phyloP scores from a whole-genome alignment of 2,329 filamentous ascomycete species.

The Fusarium compactum region DNA sequence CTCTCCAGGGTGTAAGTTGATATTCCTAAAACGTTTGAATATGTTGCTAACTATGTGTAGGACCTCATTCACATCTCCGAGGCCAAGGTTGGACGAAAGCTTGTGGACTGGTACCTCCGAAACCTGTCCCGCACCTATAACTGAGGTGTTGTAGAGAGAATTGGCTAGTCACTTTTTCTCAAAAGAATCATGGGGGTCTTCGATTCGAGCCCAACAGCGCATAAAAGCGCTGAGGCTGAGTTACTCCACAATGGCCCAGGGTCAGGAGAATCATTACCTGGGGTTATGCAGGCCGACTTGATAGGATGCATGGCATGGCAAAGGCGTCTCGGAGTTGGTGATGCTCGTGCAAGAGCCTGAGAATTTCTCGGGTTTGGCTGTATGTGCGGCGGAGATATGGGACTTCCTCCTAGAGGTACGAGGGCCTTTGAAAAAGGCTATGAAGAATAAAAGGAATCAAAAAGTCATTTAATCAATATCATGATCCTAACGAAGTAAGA shows the following conservation, averaged over 20 bases:
- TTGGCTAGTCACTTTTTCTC: constrained; percentile 45
- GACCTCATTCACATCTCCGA: constrained; percentile 99
- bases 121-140: constrained; percentile 96
- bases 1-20: constrained; percentile 85
- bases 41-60: constrained; percentile 56
- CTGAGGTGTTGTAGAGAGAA: constrained; percentile 47
- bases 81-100: constrained; percentile 95
- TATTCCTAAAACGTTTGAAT: background rate
- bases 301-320: constrained; percentile 57
- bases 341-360: constrained; percentile 50
- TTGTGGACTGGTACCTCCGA: constrained; percentile 99
- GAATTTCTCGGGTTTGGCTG: constrained; percentile 48
- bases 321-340: constrained; percentile 59
- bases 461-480: constrained; percentile 42
- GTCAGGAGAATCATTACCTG: constrained; percentile 36
- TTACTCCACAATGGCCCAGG: constrained; percentile 36
- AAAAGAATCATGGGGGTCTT: constrained; percentile 31
- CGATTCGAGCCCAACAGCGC: constrained; percentile 24
- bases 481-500: constrained; percentile 17
- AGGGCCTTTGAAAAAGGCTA: constrained; percentile 40
- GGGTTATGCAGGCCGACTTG: constrained; percentile 51
- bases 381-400: constrained; percentile 46
- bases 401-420: constrained; percentile 44
- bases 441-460: constrained; percentile 46
- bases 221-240: constrained; percentile 12